Base-by-base conservation (phyloP, 768 basidiomycete species). In the Tulasnella sp. region DNA sequence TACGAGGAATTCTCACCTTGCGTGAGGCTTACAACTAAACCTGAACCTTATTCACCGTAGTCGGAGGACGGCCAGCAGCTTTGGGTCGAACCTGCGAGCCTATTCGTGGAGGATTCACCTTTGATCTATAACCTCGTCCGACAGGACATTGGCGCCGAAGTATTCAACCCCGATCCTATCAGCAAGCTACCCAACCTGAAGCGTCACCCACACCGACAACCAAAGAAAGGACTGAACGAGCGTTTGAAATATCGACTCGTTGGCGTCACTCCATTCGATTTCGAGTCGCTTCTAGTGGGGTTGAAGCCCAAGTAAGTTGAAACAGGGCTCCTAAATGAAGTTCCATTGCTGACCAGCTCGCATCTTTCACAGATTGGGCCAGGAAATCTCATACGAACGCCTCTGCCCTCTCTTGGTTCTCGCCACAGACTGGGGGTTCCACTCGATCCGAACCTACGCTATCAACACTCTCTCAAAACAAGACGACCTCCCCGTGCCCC, bases 391-490 rank as follows among this genome's bases (percentile, higher is more conserved):
- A 11, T 54, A 38, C 34, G 49, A 72, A 25, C 36, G 29, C n/a
- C 45, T 72, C 3, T 45, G 49, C 25, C 71, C 71, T 1, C 34
- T 72, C 36, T 19, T 72, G 22, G 71, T 72, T 34, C 71, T 72
- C 19, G 71, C 71, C 29, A 72, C 71, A 49, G 49, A 72, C 15
- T 72, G 71, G 71, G 38, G 40, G 71, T 42, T 72, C 40, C 15
- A 72, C 17, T 22, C 34, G 22, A 72, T 72, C 49, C 71, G 71
- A 25, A 52, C 42, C 2, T 72, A 42, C 49, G 34, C 71, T 25
- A 42, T 72, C 29, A 12, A 40, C 31, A 17, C 39, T 7, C 39
- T 72, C 31, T 40, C 71, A 1, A 17, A 39, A 17, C 40, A 42
- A 37, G 49, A 42, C 42, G 49, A 42, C n/a, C 40, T 52, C 22